phyloP scores from a whole-genome alignment of 306 rosid genomes.

The Dryas drummondii region DNA sequence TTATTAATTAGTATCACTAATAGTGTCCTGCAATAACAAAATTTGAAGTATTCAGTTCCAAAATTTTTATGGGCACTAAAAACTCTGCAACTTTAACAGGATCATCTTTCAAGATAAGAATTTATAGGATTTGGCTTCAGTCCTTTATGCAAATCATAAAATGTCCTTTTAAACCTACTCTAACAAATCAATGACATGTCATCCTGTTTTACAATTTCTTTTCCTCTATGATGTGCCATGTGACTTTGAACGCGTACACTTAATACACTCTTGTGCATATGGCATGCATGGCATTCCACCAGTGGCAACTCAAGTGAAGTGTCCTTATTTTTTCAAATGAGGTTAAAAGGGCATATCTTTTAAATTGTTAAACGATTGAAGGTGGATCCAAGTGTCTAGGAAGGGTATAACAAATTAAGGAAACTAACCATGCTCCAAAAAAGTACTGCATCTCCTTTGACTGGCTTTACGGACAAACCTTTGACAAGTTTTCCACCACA shows the following conservation, averaged over 20 bases:
- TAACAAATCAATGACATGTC: too few species aligned
- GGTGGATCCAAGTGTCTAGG: background rate
- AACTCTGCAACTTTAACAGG: background rate
- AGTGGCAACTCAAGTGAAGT: background rate
- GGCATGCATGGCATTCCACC: background rate
- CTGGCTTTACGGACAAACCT: constrained; percentile 79
- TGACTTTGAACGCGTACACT: too few species aligned
- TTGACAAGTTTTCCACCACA: constrained; percentile 72
- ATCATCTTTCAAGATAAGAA: too few species aligned
- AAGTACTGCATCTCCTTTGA: constrained; percentile 88
- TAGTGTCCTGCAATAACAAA: too few species aligned
- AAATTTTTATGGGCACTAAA: background rate
- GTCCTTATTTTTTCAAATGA: too few species aligned
- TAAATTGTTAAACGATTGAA: background rate
- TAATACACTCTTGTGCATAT: background rate
- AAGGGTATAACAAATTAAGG: constrained; percentile 3
- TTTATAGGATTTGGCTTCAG: too few species aligned
- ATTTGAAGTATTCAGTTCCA: too few species aligned
- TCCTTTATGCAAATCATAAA: too few species aligned
- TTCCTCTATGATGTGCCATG: background rate
- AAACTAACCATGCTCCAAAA: constrained; percentile 98
- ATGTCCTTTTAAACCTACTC: background rate
- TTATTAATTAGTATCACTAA: too few species aligned
- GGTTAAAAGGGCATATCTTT: background rate
- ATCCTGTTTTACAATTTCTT: background rate